phyloP scores from a whole-genome alignment of 768 basidiomycete genomes.

The Tylopilus sp. region DNA sequence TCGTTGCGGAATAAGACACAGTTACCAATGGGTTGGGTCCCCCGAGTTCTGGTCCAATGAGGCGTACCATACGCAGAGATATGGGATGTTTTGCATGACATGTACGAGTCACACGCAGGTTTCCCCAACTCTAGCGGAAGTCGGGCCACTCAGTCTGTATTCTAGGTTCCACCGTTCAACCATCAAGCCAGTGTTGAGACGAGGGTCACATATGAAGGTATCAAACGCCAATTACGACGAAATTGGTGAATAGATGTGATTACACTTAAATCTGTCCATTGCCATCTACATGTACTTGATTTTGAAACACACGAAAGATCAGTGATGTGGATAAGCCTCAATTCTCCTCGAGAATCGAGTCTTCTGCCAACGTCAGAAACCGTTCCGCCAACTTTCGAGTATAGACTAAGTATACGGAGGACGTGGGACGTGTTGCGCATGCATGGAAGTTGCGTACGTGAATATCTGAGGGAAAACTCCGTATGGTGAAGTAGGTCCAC shows the following conservation, averaged over 20 bases:
- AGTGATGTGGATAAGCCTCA: constrained; percentile 25
- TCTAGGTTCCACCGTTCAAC: constrained; percentile 70
- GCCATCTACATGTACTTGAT: constrained; percentile 15
- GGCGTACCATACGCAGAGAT: constrained; percentile 77
- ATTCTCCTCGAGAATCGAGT: constrained; percentile 75
- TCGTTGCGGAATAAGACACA: constrained; percentile 55
- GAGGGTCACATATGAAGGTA: constrained; percentile 58
- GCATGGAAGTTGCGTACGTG: no score
- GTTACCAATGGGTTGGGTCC: constrained; percentile 77
- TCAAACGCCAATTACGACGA: constrained; percentile 67
- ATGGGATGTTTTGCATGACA: no score
- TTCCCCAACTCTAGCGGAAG: background rate
- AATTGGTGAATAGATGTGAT: constrained; percentile 54
- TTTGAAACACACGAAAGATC: constrained; percentile 7
- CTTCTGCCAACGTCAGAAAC: constrained; percentile 67
- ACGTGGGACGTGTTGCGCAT: no score
- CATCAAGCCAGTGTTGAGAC: constrained; percentile 66
- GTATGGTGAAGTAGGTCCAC: no score
- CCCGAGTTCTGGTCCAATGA: constrained; percentile 74
- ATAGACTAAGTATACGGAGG: no score
- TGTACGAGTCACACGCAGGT: constrained; percentile 84
- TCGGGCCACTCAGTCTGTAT: background rate
- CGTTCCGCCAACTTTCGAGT: constrained; percentile 59
- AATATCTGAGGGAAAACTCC: no score
- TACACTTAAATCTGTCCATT: constrained; percentile 2